Evolutionary conservation across 2,329 filamentous ascomycete species (phyloP).

Genomic region (Endocalyx cinctus): DNA sequence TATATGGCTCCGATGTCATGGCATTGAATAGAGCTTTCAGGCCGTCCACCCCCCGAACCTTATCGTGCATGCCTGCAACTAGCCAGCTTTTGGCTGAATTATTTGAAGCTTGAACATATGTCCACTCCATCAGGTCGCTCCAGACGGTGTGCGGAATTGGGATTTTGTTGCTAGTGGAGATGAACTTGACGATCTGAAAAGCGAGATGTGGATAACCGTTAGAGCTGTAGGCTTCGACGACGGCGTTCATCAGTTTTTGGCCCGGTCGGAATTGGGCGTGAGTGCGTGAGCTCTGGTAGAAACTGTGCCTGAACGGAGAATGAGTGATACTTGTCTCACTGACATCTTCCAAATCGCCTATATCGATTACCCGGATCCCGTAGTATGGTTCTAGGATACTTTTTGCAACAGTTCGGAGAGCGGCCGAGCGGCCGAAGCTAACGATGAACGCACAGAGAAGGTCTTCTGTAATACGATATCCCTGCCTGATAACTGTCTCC

Average conservation of each 20-base stretch:
- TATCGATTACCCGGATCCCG: too few relatives aligned
- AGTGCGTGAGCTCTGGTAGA: too few relatives aligned
- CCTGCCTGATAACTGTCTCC: too few relatives aligned
- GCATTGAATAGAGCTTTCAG: slow-evolving; percentile 51
- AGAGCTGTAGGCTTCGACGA: slow-evolving; percentile 66
- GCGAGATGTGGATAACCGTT: slow-evolving; percentile 59
- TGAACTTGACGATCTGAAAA: slow-evolving; percentile 54
- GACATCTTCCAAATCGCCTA: too few relatives aligned
- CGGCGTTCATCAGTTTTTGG: slow-evolving; percentile 57
- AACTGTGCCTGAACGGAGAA: too few relatives aligned
- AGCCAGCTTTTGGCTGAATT: slow-evolving; percentile 33
- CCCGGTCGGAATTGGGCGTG: too few relatives aligned
- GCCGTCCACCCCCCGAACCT: slow-evolving; percentile 35
- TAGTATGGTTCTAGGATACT: too few relatives aligned
- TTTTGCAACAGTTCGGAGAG: too few relatives aligned
- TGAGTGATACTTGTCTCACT: too few relatives aligned
- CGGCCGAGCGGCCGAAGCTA: too few relatives aligned
- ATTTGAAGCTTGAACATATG: slow-evolving; percentile 50
- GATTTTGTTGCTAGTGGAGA: slow-evolving; percentile 57
- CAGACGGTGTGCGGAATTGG: slow-evolving; percentile 55
- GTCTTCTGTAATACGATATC: too few relatives aligned
- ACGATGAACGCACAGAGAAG: too few relatives aligned
- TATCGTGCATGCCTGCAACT: slow-evolving; percentile 23
- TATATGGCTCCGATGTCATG: slow-evolving; percentile 56
- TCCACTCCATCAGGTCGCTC: slow-evolving; percentile 64